Evolutionary conservation across 2,329 filamentous ascomycete genomes (phyloP), one percentile per base, ranked within the genome.

Genomic region (Phialophora tarda): DNA sequence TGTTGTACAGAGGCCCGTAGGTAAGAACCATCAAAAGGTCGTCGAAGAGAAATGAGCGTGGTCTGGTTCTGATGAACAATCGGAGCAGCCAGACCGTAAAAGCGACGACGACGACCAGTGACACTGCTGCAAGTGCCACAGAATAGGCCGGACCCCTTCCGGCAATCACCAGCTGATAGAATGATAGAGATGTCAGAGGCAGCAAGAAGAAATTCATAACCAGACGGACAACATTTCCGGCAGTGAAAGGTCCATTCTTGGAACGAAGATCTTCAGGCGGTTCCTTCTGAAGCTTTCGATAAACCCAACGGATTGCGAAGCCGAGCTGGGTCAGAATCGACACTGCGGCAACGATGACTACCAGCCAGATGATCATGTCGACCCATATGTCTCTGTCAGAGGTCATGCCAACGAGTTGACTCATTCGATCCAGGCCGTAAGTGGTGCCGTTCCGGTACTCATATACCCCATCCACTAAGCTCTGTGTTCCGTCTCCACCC

Each of bases 1-100:
- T 99, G 79, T 99, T 99, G 79, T 99, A 99, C 7, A 99, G 82
- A 4, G 95, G 92, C 0, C 95, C 95, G 73, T 97, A 98, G 0
- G 92, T 85, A 2, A 99, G 83, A 8, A 98, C 88, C 0, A 92
- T 97, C 6, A 92, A 88, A 57, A 99, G 83, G 74, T 98, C 93
- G 78, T 99, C 95, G 76, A 97, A 99, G 10, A 99, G 84, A 71
- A 92, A 90, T 1, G 92, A 91, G 67, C 93, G 89, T 5, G 93
- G 93, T 70, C 91, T 89, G 0, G 92, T 95, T 26, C 84, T 87
- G 64, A 90, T 88, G 73, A 98, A 94, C 59, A 96, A 83, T 74
- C 87, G 88, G 56, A 97, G 86, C 28, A 96, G 86, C 89, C 93
- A 97, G 30, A 82, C 83, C 1, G 90, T 88, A 76, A 93, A 92